Percentiles rank a stretch among this genome's conserved stretches.
phyloP scores from a whole-genome alignment of 2,329 filamentous ascomycete species.

The Colletotrichum viniferum region DNA sequence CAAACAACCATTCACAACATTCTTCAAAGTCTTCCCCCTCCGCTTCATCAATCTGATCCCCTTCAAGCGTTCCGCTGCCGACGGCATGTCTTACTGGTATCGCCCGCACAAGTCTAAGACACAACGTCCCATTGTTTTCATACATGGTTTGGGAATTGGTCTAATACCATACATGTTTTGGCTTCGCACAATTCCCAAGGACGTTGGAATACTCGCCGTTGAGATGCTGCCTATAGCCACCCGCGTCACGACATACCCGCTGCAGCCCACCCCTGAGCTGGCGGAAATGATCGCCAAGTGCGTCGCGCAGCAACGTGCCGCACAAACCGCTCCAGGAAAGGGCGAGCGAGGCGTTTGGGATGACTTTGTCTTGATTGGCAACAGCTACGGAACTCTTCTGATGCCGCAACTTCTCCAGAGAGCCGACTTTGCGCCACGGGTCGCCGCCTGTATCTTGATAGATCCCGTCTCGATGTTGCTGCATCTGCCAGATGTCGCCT shows the following conservation, averaged over 20 bases:
- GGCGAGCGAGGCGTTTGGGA: conserved; percentile 29
- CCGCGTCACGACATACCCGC: conserved; percentile 55
- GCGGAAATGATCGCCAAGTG: conserved; percentile 13
- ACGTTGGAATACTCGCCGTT: conserved; percentile 61
- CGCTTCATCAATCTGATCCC: conserved; percentile 53
- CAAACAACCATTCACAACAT: conserved; percentile 47
- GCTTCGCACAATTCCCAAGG: conserved; percentile 41
- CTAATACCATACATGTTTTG: conserved; percentile 63
- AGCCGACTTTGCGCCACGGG: conserved; percentile 33
- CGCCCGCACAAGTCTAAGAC: conserved; percentile 63
- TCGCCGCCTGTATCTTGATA: conserved; percentile 57
- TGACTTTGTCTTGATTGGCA: conserved; percentile 63
- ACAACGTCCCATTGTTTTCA: conserved; percentile 61
- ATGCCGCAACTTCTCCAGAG: conserved; percentile 58
- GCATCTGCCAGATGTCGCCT: conserved; percentile 66
- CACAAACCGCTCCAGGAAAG: not conserved
- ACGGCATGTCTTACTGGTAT: conserved; percentile 62
- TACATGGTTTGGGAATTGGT: conserved; percentile 63
- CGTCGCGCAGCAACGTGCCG: conserved; percentile 7
- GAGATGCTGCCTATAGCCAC: conserved; percentile 65
- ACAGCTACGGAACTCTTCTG: conserved; percentile 62
- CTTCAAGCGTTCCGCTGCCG: conserved; percentile 47
- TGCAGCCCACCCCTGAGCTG: conserved; percentile 27
- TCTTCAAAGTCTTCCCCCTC: conserved; percentile 56
- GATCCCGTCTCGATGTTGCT: conserved; percentile 66